These are phyloP conservation scores for Geotrichum candidum DNA, from an alignment of 1,139 yeast species.

Conservation along the genomic window DNA sequence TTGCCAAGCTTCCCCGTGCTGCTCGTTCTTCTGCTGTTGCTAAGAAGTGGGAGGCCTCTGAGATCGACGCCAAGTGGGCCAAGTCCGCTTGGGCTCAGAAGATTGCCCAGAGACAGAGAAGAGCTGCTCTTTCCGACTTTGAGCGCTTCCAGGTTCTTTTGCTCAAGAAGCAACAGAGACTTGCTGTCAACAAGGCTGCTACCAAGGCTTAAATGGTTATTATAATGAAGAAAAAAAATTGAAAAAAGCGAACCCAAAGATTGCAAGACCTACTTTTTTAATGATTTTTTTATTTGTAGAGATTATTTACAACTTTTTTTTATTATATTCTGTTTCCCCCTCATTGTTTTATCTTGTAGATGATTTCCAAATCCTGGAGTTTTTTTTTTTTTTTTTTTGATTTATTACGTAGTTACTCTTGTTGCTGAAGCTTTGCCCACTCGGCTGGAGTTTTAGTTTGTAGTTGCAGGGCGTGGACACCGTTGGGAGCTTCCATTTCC, in stretches of 20 bases:
- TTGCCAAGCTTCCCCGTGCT: slow-evolving; percentile 87
- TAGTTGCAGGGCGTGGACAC: slow-evolving; percentile 87
- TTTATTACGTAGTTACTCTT: neutral
- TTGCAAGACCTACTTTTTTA: slow-evolving; percentile 4
- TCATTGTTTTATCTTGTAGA: neutral
- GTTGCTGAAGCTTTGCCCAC: slow-evolving; percentile 24
- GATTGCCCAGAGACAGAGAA: slow-evolving; percentile 89
- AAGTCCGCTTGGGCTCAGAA: slow-evolving; percentile 96
- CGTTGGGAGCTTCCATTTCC: slow-evolving; percentile 56
- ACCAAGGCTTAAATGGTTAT: slow-evolving; percentile 67
- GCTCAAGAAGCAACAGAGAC: slow-evolving; percentile 95
- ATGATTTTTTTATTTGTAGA: neutral
- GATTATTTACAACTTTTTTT: neutral
- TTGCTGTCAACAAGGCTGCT: slow-evolving; percentile 84
- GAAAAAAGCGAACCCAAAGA: slow-evolving; percentile 11
- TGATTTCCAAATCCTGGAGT: neutral
- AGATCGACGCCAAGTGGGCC: slow-evolving; percentile 85
- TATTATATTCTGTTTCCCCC: neutral
- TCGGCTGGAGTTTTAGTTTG: slow-evolving; percentile 66
- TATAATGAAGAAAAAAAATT: slow-evolving; percentile 7
- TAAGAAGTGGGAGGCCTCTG: slow-evolving; percentile 93
- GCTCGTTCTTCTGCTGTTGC: slow-evolving; percentile 77
- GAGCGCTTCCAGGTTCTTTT: slow-evolving; percentile 99
- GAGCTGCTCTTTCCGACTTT: slow-evolving; percentile 89
- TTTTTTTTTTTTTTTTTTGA: neutral